Percentiles rank a stretch among this genome's conserved stretches.
These are phyloP conservation scores for Zygoascus tannicola DNA, from an alignment of 805 yeast species.

Conservation along the genomic window DNA sequence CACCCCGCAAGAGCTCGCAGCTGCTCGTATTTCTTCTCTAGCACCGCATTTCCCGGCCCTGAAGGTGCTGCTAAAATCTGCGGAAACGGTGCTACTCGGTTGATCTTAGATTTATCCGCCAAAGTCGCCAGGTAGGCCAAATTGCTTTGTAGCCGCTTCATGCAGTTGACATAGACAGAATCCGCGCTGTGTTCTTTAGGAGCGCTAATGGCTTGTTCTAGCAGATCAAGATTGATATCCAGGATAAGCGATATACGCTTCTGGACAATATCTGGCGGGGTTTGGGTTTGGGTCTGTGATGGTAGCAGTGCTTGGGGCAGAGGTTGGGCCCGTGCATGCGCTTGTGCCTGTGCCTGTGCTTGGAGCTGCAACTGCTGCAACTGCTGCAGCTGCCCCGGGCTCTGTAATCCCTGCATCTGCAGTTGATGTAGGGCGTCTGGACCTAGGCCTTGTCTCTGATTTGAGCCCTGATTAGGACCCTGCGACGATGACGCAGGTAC, in stretches of 20 bases:
- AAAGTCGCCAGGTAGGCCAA: slow-evolving; percentile 27
- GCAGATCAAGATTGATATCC: slow-evolving; percentile 26
- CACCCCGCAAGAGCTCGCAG: slow-evolving; percentile 10
- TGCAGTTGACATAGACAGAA: slow-evolving; percentile 19
- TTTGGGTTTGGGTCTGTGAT: not conserved
- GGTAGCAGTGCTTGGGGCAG: not conserved
- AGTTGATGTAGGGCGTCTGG: too few relatives aligned
- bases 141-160: slow-evolving; percentile 29
- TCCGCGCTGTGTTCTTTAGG: slow-evolving; percentile 13
- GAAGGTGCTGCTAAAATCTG: slow-evolving; percentile 25
- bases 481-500: too few relatives aligned
- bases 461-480: too few relatives aligned
- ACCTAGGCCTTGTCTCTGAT: too few relatives aligned
- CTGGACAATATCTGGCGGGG: slow-evolving; percentile 6
- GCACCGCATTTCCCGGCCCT: slow-evolving; percentile 21
- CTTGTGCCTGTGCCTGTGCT: not conserved
- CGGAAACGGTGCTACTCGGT: slow-evolving; percentile 20
- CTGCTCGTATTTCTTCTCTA: slow-evolving; percentile 24
- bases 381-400: not conserved
- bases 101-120: slow-evolving; percentile 21
- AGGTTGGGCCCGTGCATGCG: not conserved
- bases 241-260: slow-evolving; percentile 23
- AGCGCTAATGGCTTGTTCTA: slow-evolving; percentile 17
- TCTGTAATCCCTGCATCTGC: too few relatives aligned
- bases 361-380: not conserved